Percentiles rank a stretch among this genome's conserved stretches.
These are phyloP conservation scores for Mycena polygramma DNA, from an alignment of 768 basidiomycete genomes.

Conservation along the genomic window DNA sequence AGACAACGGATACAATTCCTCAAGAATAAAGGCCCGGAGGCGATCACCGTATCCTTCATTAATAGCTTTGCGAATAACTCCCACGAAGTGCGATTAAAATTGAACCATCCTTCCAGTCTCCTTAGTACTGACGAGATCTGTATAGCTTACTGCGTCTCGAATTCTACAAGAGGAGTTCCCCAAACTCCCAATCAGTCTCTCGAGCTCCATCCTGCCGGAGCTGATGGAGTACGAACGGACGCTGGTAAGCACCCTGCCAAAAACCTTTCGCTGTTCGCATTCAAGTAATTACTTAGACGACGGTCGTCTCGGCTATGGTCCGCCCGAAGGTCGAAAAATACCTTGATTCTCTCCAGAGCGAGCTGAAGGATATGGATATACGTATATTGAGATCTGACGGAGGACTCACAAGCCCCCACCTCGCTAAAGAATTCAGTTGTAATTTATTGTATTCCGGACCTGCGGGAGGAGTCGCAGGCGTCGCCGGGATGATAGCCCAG, in stretches of 20 bases:
- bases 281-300: constrained; percentile 30
- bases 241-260: constrained; percentile 23
- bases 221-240: constrained; percentile 47
- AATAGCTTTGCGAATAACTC: constrained; percentile 44
- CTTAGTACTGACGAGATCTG: not conserved
- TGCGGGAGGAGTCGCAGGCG: constrained; percentile 46
- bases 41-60: constrained; percentile 45
- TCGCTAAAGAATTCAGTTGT: constrained; percentile 45
- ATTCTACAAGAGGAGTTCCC: constrained; percentile 43
- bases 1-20: constrained; percentile 37
- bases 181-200: constrained; percentile 42
- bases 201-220: constrained; percentile 43
- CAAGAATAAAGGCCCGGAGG: constrained; percentile 38
- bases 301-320: constrained; percentile 46
- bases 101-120: not conserved
- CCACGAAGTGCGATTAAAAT: constrained; percentile 37
- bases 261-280: not conserved
- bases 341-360: constrained; percentile 40
- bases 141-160: constrained; percentile 33
- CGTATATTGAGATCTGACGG: constrained; percentile 46
- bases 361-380: constrained; percentile 40
- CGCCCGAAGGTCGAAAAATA: constrained; percentile 45
- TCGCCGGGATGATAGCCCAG: constrained; percentile 35
- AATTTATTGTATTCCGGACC: constrained; percentile 46
- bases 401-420: constrained; percentile 40